phyloP scores from a whole-genome alignment of 768 basidiomycete species.

The Termitomyces sp. region DNA sequence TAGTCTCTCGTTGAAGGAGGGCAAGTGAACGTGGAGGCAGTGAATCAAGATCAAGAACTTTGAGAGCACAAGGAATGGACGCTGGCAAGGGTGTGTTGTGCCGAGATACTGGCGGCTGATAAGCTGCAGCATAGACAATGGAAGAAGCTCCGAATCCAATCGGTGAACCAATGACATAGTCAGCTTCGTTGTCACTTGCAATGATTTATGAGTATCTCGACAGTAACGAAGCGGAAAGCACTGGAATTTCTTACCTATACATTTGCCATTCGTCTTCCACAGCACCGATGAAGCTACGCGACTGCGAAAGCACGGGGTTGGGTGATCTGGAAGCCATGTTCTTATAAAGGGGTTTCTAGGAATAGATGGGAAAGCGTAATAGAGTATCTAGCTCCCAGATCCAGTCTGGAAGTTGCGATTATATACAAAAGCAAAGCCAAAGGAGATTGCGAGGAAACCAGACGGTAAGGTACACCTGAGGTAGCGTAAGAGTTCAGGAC shows the following conservation, averaged over 20 bases:
- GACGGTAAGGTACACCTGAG: neutral
- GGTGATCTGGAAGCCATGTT: conserved; percentile 14
- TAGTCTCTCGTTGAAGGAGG: conserved; percentile 79
- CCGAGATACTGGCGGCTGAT: conserved; percentile 29
- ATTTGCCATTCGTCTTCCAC: conserved; percentile 82
- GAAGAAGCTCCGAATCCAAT: conserved; percentile 94
- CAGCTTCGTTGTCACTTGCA: conserved; percentile 56
- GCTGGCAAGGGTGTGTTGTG: conserved; percentile 15
- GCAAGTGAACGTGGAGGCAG: conserved; percentile 67
- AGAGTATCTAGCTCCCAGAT: conserved; percentile 2
- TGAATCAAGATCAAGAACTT: conserved; percentile 84
- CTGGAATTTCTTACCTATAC: conserved; percentile 49
- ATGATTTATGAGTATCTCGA: conserved; percentile 8
- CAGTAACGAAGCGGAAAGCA: neutral
- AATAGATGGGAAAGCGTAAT: neutral
- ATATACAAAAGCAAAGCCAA: neutral
- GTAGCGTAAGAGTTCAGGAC: neutral
- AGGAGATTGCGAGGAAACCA: neutral
- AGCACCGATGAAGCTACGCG: conserved; percentile 61
- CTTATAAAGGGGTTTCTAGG: conserved; percentile 3
- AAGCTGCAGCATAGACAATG: conserved; percentile 78
- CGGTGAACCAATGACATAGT: conserved; percentile 72
- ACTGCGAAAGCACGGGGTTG: conserved; percentile 7
- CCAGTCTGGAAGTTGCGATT: neutral
- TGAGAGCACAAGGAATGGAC: conserved; percentile 69